phyloP scores from a whole-genome alignment of 192 early-diverging fungal genomes.

The Linnemannia schmuckeri region DNA sequence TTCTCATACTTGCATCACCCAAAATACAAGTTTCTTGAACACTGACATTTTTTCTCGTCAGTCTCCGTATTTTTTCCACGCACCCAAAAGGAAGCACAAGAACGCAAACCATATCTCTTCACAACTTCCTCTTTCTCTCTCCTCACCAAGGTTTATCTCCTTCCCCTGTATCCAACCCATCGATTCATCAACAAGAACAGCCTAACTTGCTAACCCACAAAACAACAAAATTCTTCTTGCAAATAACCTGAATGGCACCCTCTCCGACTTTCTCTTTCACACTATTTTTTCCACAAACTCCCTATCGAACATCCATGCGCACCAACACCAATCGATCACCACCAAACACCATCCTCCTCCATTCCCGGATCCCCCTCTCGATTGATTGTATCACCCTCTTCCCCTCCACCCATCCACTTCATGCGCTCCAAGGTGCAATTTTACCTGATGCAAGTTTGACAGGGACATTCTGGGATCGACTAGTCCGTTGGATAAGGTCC shows the following conservation, averaged over 20 bases:
- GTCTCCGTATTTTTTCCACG: not conserved
- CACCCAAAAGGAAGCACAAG: not conserved
- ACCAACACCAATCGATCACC: too few species aligned
- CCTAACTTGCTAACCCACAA: not conserved
- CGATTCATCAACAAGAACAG: not conserved
- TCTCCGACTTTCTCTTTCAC: too few species aligned
- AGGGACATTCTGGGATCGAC: conserved; percentile 65
- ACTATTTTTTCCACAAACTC: not conserved
- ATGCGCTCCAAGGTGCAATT: not conserved
- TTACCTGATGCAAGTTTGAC: conserved; percentile 75
- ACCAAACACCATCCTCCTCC: not conserved
- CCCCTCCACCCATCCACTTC: too few species aligned
- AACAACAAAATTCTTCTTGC: not conserved
- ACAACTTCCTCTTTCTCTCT: not conserved
- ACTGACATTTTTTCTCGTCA: not conserved
- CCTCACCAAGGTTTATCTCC: not conserved
- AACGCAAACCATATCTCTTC: not conserved
- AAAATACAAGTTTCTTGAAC: not conserved
- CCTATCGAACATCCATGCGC: not conserved
- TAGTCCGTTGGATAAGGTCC: conserved; percentile 67
- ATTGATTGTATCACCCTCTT: too few species aligned
- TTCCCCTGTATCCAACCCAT: not conserved
- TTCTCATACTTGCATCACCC: not conserved
- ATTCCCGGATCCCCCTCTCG: not conserved
- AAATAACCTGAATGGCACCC: not conserved